A percentile compares a stretch with the other conserved stretches of the same genome.
Conservation (phyloP, 192 early-diverging fungal genomes). For the Mortierella antarctica region DNA sequence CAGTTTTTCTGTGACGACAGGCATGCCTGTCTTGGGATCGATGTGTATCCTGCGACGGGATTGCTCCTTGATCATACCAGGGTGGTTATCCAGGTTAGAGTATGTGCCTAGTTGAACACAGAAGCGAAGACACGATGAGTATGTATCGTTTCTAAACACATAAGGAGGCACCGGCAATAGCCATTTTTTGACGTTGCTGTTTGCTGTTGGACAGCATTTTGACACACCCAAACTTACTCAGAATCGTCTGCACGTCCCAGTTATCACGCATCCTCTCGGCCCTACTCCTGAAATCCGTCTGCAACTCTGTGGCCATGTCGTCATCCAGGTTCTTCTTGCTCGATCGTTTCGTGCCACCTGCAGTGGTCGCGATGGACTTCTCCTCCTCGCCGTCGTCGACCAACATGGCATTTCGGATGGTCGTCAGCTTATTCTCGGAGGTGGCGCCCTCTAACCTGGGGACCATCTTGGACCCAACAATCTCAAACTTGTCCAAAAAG, state of each 20-base stretch:
- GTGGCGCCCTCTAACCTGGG: slow-evolving; percentile 73
- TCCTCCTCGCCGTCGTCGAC: slow-evolving; percentile 56
- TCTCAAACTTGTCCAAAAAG: slow-evolving; percentile 82
- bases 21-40: slow-evolving; percentile 79
- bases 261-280: slow-evolving; percentile 60
- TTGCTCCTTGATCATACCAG: slow-evolving; percentile 80
- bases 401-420: slow-evolving; percentile 66
- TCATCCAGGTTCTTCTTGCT: slow-evolving; percentile 63
- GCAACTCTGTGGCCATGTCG: slow-evolving; percentile 60
- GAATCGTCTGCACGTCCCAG: slow-evolving; percentile 95
- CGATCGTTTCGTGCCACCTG: slow-evolving; percentile 48
- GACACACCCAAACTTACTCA: slow-evolving; percentile 56
- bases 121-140: background rate
- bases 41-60: slow-evolving; percentile 69
- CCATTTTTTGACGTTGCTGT: no score
- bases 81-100: slow-evolving; percentile 95
- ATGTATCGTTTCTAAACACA: background rate
- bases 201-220: background rate
- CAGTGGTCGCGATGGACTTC: slow-evolving; percentile 31
- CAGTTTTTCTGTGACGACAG: slow-evolving; percentile 65
- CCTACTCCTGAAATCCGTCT: slow-evolving; percentile 57
- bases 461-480: slow-evolving; percentile 76
- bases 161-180: no score
- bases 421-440: slow-evolving; percentile 67
- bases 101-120: slow-evolving; percentile 67